Evolutionary conservation across 73 alveolate species (phyloP).

Genomic region (Paramecium sexaurelia): DNA sequence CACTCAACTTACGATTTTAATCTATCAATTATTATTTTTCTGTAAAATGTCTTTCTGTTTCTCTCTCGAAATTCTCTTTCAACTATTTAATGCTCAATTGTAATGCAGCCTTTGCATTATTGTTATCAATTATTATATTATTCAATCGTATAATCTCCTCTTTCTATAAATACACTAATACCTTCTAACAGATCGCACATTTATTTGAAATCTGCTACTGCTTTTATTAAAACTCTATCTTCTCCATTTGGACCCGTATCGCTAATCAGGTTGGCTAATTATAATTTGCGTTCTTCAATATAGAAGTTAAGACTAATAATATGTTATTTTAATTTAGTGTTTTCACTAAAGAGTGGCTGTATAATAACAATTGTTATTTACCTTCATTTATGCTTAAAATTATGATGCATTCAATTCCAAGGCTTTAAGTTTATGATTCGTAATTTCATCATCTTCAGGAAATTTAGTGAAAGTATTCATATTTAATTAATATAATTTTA

Average conservation of each 20-base stretch:
- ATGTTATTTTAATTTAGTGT: conserved; percentile 4
- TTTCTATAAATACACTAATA: background rate
- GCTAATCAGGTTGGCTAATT: background rate
- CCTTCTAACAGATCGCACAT: conserved; percentile 51
- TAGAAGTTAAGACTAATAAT: conserved; percentile 24
- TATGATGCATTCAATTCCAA: background rate
- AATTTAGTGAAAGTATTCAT: background rate
- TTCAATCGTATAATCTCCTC: conserved; percentile 47
- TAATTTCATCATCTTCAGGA: conserved; percentile 15
- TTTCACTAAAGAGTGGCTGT: conserved; percentile 36
- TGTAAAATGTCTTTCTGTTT: conserved; percentile 9
- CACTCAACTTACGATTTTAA: background rate
- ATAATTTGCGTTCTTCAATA: conserved; percentile 40
- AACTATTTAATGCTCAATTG: background rate
- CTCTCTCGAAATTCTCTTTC: background rate
- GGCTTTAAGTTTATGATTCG: background rate
- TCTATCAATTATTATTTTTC: conserved; percentile 38
- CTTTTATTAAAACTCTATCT: conserved; percentile 19
- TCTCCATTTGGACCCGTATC: conserved; percentile 51
- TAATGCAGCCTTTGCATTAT: background rate
- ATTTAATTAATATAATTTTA: background rate
- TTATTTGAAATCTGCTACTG: conserved; percentile 46
- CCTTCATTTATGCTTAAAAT: background rate
- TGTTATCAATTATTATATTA: background rate
- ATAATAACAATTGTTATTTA: background rate